These are phyloP conservation scores for Leccinum insigne DNA, from an alignment of 1,284 basidiomycete genomes.

Conservation along the genomic window DNA sequence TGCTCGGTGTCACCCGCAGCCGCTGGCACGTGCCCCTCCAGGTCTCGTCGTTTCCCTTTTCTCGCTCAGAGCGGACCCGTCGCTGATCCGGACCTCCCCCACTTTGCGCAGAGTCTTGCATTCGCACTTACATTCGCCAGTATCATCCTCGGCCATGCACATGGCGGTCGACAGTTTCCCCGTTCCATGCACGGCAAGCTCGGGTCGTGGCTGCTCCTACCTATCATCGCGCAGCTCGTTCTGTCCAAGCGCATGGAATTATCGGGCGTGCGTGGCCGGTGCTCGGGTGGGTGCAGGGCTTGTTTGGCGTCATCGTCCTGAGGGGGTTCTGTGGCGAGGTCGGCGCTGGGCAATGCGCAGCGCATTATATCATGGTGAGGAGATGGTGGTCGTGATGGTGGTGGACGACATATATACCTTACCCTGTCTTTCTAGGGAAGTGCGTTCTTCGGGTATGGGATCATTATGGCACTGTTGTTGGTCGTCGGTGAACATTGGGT, in stretches of 20 bases:
- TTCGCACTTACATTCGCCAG: conserved; percentile 71
- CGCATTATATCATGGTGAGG: conserved; percentile 88
- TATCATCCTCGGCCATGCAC: conserved; percentile 77
- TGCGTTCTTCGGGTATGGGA: conserved; percentile 87
- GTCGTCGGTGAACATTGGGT: conserved; percentile 87
- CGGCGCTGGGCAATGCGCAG: conserved; percentile 78
- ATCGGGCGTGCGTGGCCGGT: conserved; percentile 88
- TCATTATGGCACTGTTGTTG: conserved; percentile 82
- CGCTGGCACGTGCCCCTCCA: conserved; percentile 89
- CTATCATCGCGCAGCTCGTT: too few species aligned
- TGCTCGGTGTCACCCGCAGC: conserved; percentile 60
- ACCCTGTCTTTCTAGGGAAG: conserved; percentile 47
- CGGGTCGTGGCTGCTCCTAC: conserved; percentile 61
- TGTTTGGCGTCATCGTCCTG: conserved; percentile 68
- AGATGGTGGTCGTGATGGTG: background rate
- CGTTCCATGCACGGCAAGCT: conserved; percentile 70
- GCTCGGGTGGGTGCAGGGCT: conserved; percentile 87
- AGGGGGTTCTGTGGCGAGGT: conserved; percentile 71
- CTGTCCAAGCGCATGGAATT: conserved; percentile 71
- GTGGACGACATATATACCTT: background rate
- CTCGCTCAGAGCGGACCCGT: background rate
- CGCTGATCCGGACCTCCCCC: background rate
- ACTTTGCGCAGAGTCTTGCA: conserved; percentile 51
- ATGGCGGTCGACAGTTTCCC: conserved; percentile 39
- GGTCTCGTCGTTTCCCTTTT: conserved; percentile 38